Conservation (phyloP, 2,329 filamentous ascomycete genomes). For the Bimuria novae-zelandiae region DNA sequence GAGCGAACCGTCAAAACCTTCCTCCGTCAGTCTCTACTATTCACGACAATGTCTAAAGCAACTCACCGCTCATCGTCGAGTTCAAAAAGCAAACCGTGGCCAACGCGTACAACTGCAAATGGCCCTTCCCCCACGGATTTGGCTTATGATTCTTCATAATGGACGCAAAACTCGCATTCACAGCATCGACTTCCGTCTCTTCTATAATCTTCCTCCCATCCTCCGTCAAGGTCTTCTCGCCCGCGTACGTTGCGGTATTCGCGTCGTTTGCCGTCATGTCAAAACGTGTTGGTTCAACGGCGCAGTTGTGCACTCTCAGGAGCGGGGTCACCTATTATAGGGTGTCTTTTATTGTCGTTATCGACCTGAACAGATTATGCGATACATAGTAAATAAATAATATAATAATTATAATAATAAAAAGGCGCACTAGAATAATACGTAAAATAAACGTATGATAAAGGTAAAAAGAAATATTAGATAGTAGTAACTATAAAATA, state of each 20-base stretch:
- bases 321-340: too few relatives aligned
- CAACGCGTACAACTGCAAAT: conserved; percentile 34
- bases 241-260: conserved; percentile 9
- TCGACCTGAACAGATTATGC: too few relatives aligned
- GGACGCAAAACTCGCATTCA: conserved; percentile 22
- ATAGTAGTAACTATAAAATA: too few relatives aligned
- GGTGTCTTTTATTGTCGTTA: too few relatives aligned
- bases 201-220: conserved; percentile 24
- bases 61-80: conserved; percentile 49
- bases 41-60: not conserved
- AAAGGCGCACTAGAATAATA: too few relatives aligned
- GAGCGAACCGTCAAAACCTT: conserved; percentile 50
- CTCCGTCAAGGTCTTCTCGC: conserved; percentile 22
- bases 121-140: conserved; percentile 30
- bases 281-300: not conserved
- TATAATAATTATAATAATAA: too few relatives aligned
- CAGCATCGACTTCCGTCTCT: conserved; percentile 18
- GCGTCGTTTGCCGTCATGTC: conserved; percentile 14
- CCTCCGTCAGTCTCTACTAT: not conserved
- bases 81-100: conserved; percentile 38
- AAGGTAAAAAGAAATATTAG: too few relatives aligned
- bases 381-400: too few relatives aligned
- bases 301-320: too few relatives aligned
- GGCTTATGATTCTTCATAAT: conserved; percentile 29
- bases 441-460: too few relatives aligned